Base-by-base conservation (phyloP, 2,329 filamentous ascomycete species). In the Whalleya microplaca region DNA sequence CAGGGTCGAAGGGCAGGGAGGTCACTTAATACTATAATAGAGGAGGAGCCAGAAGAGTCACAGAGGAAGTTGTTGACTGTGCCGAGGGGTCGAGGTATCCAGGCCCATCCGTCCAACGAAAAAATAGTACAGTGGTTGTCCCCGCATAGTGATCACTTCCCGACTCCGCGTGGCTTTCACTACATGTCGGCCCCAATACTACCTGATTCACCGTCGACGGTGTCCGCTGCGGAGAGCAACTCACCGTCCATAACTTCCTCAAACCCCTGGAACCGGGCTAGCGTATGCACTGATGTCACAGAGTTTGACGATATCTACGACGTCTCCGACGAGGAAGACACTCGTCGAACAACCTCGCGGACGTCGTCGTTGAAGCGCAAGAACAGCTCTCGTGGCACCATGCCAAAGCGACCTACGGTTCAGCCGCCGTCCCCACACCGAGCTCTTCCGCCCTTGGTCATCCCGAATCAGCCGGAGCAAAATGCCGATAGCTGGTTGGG, bases 261-360 rank as follows among this genome's bases (percentile, higher is more conserved):
- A 20, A 80, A 83, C 61, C 80, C 79, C 21, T 87, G 88, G 89
- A 87, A 83, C 61, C 80, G 85, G 65, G 78, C 79, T 66, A 89
- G 83, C 77, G 75, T 80, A 65, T 78, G 82, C 71, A 88, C 88
- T 63, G 84, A 85, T 65, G 81, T 82, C 61, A 90, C 84, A 64
- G 88, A 91, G 62, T 94, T 94, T 66, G 91, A 96, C 73, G 91
- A 96, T 66, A 78, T 96, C 47, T 96, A 96, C 73, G 90, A 95
- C 73, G 83, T 91, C 42, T 92, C 91, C 16, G 92, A 96, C 64
- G 86, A 92, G 52, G 92, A 96, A 65, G 81, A 84, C 8, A 71
- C 71, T 32, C 67, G 64, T 65, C 72, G 72, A 68, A 79, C 84
- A 64, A 74, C 75, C 68, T 75, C 71, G 71, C 75, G 66, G 71